Evolutionary conservation across 768 basidiomycete genomes (phyloP).

Genomic region (Lepiota brunneoincarnata): DNA sequence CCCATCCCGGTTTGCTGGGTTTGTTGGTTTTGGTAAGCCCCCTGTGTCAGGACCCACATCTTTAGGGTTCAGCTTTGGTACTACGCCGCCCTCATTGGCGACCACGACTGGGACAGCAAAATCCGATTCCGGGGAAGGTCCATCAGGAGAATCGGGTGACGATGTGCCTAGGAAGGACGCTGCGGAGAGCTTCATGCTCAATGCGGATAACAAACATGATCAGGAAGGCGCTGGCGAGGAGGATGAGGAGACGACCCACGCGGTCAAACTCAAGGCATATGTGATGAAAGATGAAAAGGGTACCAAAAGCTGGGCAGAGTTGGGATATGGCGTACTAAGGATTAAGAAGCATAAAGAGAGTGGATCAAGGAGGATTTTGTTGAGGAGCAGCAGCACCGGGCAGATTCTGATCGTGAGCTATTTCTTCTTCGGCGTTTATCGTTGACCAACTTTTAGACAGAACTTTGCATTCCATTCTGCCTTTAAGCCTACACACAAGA

Average conservation of each 20-base stretch:
- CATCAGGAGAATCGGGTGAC: constrained; percentile 10
- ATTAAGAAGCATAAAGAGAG: constrained; percentile 74
- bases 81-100: constrained; percentile 21
- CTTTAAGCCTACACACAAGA: constrained; percentile 50
- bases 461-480: constrained; percentile 70
- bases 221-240: constrained; percentile 81
- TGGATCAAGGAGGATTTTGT: constrained; percentile 53
- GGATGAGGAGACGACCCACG: constrained; percentile 65
- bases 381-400: constrained; percentile 73
- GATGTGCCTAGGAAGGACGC: neutral
- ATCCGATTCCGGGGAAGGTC: constrained; percentile 11
- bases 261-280: constrained; percentile 60
- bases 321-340: constrained; percentile 69
- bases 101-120: constrained; percentile 21
- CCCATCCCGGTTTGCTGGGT: constrained; percentile 22
- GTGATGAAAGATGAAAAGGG: constrained; percentile 44
- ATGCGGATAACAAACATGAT: constrained; percentile 44
- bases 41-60: neutral
- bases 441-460: constrained; percentile 33
- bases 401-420: constrained; percentile 69
- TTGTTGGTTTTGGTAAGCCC: constrained; percentile 31
- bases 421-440: neutral
- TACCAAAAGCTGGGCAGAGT: constrained; percentile 56
- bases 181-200: constrained; percentile 6
- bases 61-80: neutral